These are phyloP conservation scores for Venturia nashicola DNA, from an alignment of 2,329 filamentous ascomycete genomes.

Conservation along the genomic window DNA sequence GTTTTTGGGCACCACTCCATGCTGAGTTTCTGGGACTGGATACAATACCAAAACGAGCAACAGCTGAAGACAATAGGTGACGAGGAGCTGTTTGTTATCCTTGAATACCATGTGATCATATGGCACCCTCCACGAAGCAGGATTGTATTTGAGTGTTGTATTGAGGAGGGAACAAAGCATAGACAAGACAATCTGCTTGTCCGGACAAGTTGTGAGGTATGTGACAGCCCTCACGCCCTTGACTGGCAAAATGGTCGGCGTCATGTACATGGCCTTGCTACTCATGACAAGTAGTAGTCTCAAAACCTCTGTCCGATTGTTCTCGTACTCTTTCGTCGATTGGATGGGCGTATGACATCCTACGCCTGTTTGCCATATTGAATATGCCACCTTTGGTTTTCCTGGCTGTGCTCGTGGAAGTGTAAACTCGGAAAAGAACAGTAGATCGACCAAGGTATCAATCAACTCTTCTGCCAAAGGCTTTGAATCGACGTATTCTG, in stretches of 20 bases:
- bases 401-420: slow-evolving; percentile 59
- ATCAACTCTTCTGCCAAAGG: slow-evolving; percentile 87
- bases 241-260: slow-evolving; percentile 63
- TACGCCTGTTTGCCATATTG: slow-evolving; percentile 96
- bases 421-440: slow-evolving; percentile 88
- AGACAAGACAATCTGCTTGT: slow-evolving; percentile 85
- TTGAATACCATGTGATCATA: slow-evolving; percentile 89
- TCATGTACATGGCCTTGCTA: slow-evolving; percentile 89
- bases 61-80: slow-evolving; percentile 84
- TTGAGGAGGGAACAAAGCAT: slow-evolving; percentile 87
- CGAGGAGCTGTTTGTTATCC: slow-evolving; percentile 78
- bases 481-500: slow-evolving; percentile 69
- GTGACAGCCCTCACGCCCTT: slow-evolving; percentile 75
- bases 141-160: slow-evolving; percentile 92
- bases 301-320: slow-evolving; percentile 80
- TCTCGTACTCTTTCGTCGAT: slow-evolving; percentile 86
- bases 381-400: slow-evolving; percentile 74
- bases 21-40: slow-evolving; percentile 67
- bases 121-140: slow-evolving; percentile 83
- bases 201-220: slow-evolving; percentile 74
- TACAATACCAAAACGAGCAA: slow-evolving; percentile 79
- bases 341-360: slow-evolving; percentile 83
- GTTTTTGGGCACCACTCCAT: slow-evolving; percentile 62
- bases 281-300: slow-evolving; percentile 74
- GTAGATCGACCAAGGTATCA: slow-evolving; percentile 74